Evolutionary conservation across 345 rosid genomes (phyloP), one percentile per base, ranked within the genome.

Genomic region (Aegle marmelos): DNA sequence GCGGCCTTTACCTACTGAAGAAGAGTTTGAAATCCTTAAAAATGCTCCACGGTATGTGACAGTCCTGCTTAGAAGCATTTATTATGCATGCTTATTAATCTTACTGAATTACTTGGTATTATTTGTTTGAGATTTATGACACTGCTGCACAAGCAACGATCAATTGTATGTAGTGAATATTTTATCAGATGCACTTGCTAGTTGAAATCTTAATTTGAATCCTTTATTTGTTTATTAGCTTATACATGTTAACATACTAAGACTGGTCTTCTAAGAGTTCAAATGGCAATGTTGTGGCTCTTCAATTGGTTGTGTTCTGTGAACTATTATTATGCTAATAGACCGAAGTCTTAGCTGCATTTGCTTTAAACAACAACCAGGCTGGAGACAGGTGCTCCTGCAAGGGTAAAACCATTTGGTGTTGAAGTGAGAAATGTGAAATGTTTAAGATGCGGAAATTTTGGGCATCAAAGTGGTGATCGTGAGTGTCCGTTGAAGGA

Each of bases 401-500:
- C 92, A 33, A 86, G 99, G 81, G 88, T 61, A 68, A 93, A 96
- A 85, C 98, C 99, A 73, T 96, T 94, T 91, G 99, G 86, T 39
- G 87, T 96, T 73, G 98, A 96, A 85, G 78, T 96, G 74, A 94
- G 95, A 28, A 94, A 94, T 83, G 98, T 92, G 65, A 96, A 91
- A 86, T 96, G 99, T 81, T 71, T 92, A 80, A 90, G 99, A 84
- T 94, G 99, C 73, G 96, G 97, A 78, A 93, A 80, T 80, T 92
- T 53, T 77, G 99, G 99, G 33, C 99, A 94, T 74, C 99, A 96
- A 87, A 94, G 97, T 78, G 98, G 99, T 80, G 98, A 96, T 77
- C 97, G 95, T 83, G 97, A 96, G 70, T 96, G 99, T 77, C 98
- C 97, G 53, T 60, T 96, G 83, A 96, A 91, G 91, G 99, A 96